These are phyloP conservation scores for Melastoma candidum DNA, from an alignment of 441 rosid species.

Conservation along the genomic window DNA sequence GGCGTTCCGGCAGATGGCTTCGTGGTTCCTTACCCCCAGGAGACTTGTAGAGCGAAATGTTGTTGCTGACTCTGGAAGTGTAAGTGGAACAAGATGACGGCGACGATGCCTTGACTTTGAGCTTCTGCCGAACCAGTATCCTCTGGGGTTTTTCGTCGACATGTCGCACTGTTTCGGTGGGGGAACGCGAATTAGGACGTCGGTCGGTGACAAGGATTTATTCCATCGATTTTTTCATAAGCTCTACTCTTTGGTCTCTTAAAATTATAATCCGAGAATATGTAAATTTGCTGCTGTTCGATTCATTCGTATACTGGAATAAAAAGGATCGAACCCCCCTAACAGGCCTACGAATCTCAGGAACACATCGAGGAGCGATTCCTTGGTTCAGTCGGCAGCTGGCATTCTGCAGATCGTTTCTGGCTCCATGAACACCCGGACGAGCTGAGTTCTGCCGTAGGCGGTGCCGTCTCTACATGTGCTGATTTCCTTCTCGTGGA, in stretches of 20 bases:
- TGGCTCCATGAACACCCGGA: conserved; percentile 66
- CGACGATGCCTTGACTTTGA: too few relatives aligned
- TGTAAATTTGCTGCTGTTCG: too few relatives aligned
- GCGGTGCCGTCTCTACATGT: conserved; percentile 79
- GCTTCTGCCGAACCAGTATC: too few relatives aligned
- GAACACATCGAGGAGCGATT: conserved; percentile 40
- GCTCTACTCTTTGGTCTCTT: too few relatives aligned
- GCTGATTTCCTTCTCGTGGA: conserved; percentile 74
- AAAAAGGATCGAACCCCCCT: conserved; percentile 68
- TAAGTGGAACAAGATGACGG: conserved; percentile 35
- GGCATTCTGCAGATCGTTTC: conserved; percentile 48
- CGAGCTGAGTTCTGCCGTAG: conserved; percentile 57
- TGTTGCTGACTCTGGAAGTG: conserved; percentile 58
- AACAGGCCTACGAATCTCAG: conserved; percentile 38
- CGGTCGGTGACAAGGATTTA: too few relatives aligned
- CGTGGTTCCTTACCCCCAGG: conserved; percentile 37
- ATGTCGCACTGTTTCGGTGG: too few relatives aligned
- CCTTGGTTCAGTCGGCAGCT: conserved; percentile 13
- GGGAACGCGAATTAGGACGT: too few relatives aligned
- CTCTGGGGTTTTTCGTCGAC: too few relatives aligned
- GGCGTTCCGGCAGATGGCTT: background rate
- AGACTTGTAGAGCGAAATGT: conserved; percentile 66
- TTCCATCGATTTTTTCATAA: too few relatives aligned
- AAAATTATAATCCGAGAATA: too few relatives aligned
- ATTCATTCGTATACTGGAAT: conserved; percentile 50